Conservation (phyloP, 495 filamentous ascomycete species). For the Aspergillus diversus region DNA sequence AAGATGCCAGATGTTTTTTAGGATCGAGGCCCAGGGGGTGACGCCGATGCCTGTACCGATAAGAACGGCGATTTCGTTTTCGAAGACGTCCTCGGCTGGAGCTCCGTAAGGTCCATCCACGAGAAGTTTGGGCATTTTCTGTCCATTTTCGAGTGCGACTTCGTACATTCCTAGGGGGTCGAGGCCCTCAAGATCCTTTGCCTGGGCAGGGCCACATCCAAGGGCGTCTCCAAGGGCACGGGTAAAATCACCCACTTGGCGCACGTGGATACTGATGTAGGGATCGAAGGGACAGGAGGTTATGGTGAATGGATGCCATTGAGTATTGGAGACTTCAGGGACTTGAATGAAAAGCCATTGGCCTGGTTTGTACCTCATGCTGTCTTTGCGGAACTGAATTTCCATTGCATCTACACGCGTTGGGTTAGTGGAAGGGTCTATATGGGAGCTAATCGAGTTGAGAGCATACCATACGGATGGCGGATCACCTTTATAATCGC, state of each 20-base stretch:
- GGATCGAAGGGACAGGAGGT: conserved; percentile 96
- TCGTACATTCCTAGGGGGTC: conserved; percentile 98
- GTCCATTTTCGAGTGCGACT: conserved; percentile 90
- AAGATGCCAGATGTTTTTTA: conserved; percentile 98
- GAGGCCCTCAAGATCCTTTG: conserved; percentile 82
- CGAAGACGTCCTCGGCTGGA: conserved; percentile 89
- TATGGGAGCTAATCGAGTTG: not conserved
- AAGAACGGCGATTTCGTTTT: conserved; percentile 96
- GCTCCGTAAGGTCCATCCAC: conserved; percentile 97
- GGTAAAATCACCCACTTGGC: conserved; percentile 97
- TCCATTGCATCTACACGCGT: conserved; percentile 79
- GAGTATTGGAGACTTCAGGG: conserved; percentile 79
- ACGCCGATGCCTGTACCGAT: conserved; percentile 98
- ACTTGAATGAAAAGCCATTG: conserved; percentile 98
- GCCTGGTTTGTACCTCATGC: conserved; percentile 97
- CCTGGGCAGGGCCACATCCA: conserved; percentile 82
- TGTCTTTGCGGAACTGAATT: conserved; percentile 94
- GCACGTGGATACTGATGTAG: conserved; percentile 91
- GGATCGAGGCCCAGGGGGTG: conserved; percentile 94
- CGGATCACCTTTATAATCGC: conserved; percentile 92
- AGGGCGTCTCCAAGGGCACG: conserved; percentile 86
- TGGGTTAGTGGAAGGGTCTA: conserved; percentile 3
- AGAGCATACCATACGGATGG: conserved; percentile 86
- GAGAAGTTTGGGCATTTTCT: conserved; percentile 83
- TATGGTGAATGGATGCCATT: conserved; percentile 99